Percentiles rank a stretch among this genome's conserved stretches.
phyloP scores from a whole-genome alignment of 2,329 filamentous ascomycete species.

The Celoporthe dispersa region DNA sequence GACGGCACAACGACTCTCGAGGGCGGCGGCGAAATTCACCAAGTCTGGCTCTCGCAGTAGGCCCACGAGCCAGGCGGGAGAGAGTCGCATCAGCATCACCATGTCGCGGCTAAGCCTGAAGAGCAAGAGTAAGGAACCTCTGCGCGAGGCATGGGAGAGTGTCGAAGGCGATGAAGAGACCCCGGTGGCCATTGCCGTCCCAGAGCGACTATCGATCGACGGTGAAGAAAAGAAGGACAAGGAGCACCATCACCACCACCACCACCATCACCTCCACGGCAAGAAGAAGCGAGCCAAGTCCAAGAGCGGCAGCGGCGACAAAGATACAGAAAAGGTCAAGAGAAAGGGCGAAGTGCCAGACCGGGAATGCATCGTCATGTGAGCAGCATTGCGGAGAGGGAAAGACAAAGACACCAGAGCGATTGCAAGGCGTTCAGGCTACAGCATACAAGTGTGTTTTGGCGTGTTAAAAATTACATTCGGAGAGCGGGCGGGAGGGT shows the following conservation, averaged over 20 bases:
- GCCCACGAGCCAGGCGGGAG: constrained; percentile 62
- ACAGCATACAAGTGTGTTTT: constrained; percentile 12
- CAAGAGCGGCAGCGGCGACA: constrained; percentile 36
- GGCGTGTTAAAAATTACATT: constrained; percentile 17
- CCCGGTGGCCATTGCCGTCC: constrained; percentile 20
- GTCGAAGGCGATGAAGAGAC: constrained; percentile 29
- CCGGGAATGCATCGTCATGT: constrained; percentile 56
- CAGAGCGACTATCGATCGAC: constrained; percentile 21
- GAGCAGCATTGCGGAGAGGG: constrained; percentile 17
- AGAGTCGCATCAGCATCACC: constrained; percentile 60
- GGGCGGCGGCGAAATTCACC: constrained; percentile 61
- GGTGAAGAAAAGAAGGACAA: constrained; percentile 32
- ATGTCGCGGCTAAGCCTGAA: constrained; percentile 60
- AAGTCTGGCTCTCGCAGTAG: constrained; percentile 54
- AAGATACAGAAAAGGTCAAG: constrained; percentile 42
- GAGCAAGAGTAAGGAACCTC: constrained; percentile 56
- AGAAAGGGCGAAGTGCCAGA: constrained; percentile 45
- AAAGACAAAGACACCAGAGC: not conserved
- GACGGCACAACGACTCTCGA: constrained; percentile 58
- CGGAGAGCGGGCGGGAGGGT: constrained; percentile 5
- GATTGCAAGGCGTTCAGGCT: constrained; percentile 22
- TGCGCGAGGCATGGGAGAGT: constrained; percentile 39
- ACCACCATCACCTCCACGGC: constrained; percentile 38
- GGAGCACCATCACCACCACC: constrained; percentile 35
- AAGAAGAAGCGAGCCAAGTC: constrained; percentile 44